phyloP scores from a whole-genome alignment of 75 land plant species.

The Cupressus sempervirens region DNA sequence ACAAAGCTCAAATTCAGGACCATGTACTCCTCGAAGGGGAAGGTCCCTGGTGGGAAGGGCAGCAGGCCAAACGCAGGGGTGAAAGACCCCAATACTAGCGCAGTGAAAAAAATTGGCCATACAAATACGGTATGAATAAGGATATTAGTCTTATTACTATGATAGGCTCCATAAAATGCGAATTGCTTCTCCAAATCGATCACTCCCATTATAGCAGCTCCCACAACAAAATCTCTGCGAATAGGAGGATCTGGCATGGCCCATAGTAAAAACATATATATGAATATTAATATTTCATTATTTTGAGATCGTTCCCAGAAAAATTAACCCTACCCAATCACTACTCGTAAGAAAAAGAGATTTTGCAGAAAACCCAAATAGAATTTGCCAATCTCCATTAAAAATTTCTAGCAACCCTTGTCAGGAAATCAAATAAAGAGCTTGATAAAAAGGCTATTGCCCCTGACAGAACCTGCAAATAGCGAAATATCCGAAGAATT shows the following conservation, averaged over 20 bases:
- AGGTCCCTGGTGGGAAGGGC: conserved; percentile 16
- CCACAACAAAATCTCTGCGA: not conserved
- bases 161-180: conserved; percentile 94
- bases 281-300: no score
- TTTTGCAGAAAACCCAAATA: not conserved
- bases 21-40: conserved; percentile 32
- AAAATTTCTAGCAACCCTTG: not conserved
- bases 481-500: no score
- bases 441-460: no score
- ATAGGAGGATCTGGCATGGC: not conserved
- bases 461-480: no score
- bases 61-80: conserved; percentile 24
- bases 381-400: no score
- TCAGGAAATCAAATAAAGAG: not conserved
- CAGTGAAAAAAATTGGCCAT: conserved; percentile 84
- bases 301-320: not conserved
- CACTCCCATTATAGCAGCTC: conserved; percentile 22
- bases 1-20: conserved; percentile 60
- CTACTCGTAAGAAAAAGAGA: not conserved
- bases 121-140: conserved; percentile 73
- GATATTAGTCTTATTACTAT: conserved; percentile 71
- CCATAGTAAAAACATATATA: not conserved
- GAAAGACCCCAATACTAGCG: conserved; percentile 53
- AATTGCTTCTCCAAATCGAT: conserved; percentile 89
- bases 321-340: not conserved